These are phyloP conservation scores for Arachis hypogaea DNA, from an alignment of 306 rosid species.

Conservation along the genomic window DNA sequence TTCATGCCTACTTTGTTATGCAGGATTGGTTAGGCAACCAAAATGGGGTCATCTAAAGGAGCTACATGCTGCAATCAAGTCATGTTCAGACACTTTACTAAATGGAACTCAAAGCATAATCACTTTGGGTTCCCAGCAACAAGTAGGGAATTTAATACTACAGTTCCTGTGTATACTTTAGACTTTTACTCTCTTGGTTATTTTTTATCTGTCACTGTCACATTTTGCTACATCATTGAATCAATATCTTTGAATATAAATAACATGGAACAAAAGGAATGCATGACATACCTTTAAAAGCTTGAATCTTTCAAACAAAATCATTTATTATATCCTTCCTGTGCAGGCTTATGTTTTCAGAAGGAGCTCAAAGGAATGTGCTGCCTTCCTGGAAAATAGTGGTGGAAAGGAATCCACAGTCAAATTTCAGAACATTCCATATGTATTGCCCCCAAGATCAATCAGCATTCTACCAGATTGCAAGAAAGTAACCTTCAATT, in stretches of 20 bases:
- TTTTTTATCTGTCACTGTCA: no score
- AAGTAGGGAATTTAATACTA: conserved; percentile 34
- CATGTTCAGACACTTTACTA: conserved; percentile 55
- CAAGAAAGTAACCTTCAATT: conserved; percentile 49
- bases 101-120: conserved; percentile 39
- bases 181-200: no score
- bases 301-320: conserved; percentile 16
- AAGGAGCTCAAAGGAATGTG: conserved; percentile 45
- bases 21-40: conserved; percentile 72
- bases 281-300: background rate
- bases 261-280: background rate
- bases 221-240: no score
- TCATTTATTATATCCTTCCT: conserved; percentile 19
- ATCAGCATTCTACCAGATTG: conserved; percentile 59
- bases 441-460: conserved; percentile 46
- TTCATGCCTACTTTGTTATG: conserved; percentile 11
- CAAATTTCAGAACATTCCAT: conserved; percentile 33
- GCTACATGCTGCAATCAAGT: conserved; percentile 66
- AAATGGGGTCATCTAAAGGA: conserved; percentile 83
- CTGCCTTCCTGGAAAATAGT: conserved; percentile 54
- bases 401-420: conserved; percentile 22
- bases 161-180: background rate
- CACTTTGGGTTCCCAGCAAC: conserved; percentile 45
- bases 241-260: no score
- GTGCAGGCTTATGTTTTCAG: conserved; percentile 58